A percentile compares a stretch with the other conserved stretches of the same genome.
These are phyloP conservation scores for Papiliotrema flavescens DNA, from an alignment of 1,284 basidiomycete species.

Conservation along the genomic window DNA sequence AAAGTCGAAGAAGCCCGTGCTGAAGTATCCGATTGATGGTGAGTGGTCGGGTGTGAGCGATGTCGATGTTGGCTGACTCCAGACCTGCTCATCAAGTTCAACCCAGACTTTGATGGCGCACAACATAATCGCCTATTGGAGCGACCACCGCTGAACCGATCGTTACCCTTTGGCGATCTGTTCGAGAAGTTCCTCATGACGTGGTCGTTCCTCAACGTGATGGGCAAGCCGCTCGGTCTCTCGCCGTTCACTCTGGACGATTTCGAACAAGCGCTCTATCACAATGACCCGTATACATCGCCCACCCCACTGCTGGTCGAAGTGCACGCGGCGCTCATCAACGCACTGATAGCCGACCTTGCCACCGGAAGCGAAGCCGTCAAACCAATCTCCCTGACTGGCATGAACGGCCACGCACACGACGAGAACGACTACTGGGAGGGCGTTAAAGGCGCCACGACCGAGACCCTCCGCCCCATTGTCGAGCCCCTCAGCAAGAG, in stretches of 20 bases:
- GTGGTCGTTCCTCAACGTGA: constrained; percentile 90
- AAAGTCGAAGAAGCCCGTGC: constrained; percentile 70
- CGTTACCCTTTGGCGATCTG: constrained; percentile 70
- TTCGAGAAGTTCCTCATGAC: constrained; percentile 83
- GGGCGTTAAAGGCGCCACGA: constrained; percentile 45
- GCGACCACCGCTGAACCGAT: constrained; percentile 62
- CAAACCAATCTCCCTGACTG: constrained; percentile 28
- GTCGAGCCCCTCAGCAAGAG: constrained; percentile 24
- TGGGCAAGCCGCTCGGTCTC: constrained; percentile 84
- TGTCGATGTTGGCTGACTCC: constrained; percentile 47
- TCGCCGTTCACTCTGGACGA: constrained; percentile 94
- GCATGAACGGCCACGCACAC: constrained; percentile 26
- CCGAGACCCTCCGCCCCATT: constrained; percentile 41
- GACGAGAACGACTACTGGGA: constrained; percentile 43
- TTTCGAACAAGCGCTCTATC: constrained; percentile 80
- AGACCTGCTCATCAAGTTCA: constrained; percentile 68
- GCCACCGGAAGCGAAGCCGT: constrained; percentile 32
- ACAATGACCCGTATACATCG: constrained; percentile 61
- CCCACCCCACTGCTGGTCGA: constrained; percentile 77
- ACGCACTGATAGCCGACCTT: constrained; percentile 73
- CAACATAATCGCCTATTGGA: constrained; percentile 44
- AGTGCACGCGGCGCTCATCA: constrained; percentile 83
- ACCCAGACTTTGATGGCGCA: constrained; percentile 65
- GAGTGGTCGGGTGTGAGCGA: constrained; percentile 15
- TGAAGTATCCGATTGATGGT: constrained; percentile 64